Base-by-base conservation (phyloP, 139 green algal genomes). In the Chlamydomonas sphaeroides region DNA sequence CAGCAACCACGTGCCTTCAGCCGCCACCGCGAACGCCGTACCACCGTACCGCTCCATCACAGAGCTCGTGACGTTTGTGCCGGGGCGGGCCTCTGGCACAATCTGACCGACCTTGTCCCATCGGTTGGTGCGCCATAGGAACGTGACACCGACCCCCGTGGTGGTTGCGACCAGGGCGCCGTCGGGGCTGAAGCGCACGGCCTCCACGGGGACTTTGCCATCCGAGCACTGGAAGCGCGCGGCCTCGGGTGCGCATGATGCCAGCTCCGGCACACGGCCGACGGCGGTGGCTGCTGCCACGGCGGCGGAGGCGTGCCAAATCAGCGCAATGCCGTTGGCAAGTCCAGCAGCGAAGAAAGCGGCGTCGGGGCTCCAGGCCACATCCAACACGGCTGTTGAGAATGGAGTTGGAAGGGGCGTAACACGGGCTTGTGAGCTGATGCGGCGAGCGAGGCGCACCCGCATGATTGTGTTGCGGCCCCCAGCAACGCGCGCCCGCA, bases 281-380 rank as follows among this genome's bases (percentile, higher is more conserved):
- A 11, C 57, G 7, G 57, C 7, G 10, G n/a, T 38, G 3, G n/a
- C 4, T 17, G n/a, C n/a, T 0, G 14, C 38, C 5, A 11, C 30
- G 23, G n/a, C 48, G 45, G 69, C 17, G 7, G 35, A n/a, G 33
- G 28, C 51, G 56, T 80, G 32, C 74, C 74, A 80, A 0, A 80
- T 59, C 21, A 69, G 32, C 0, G 74, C 74, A 0, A 15, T 48
- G 41, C 74, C 74, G 17, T 80, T 80, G 74, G 74, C 70, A 20
- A 80, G 74, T 11, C 39, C 61, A 1, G n/a, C 59, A 1, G 74
- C 74, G 4, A 80, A 15, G 0, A 71, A 59, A 21, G 39, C 38
- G 74, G 30, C 74, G 59, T 70, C 59, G n/a, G 74, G 74, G 74
- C 59, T 71, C 74, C 74, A 80, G 39, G 74, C 74, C 0, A 80